phyloP scores from a whole-genome alignment of 2,329 filamentous ascomycete genomes.

The Hymenoscyphus infarciens region DNA sequence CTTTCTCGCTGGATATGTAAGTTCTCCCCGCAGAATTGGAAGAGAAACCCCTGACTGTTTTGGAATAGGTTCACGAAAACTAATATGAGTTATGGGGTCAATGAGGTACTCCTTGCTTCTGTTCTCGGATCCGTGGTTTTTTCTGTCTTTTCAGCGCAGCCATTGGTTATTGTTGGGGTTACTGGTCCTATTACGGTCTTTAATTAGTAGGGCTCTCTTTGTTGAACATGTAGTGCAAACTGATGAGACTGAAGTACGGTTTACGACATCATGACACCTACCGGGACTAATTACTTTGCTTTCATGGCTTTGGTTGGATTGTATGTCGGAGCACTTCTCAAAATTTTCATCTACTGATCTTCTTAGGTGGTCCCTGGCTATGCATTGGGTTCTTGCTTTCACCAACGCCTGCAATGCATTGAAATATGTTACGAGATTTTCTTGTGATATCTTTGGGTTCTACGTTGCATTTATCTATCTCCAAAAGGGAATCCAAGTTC shows the following conservation, averaged over 20 bases:
- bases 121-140: constrained; percentile 82
- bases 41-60: constrained; percentile 2
- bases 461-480: constrained; percentile 91
- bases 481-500: constrained; percentile 84
- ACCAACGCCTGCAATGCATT: constrained; percentile 86
- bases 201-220: constrained; percentile 61
- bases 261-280: constrained; percentile 78
- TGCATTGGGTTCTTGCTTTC: constrained; percentile 80
- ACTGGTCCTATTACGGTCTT: constrained; percentile 91
- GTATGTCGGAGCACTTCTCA: constrained; percentile 26
- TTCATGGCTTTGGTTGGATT: constrained; percentile 94
- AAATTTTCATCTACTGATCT: constrained; percentile 3
- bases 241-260: constrained; percentile 64
- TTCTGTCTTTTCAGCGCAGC: constrained; percentile 73
- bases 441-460: constrained; percentile 91
- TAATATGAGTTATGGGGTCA: constrained; percentile 79
- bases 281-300: constrained; percentile 75
- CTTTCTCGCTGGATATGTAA: constrained; percentile 84
- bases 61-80: constrained; percentile 67
- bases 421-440: constrained; percentile 87
- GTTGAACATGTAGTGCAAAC: background rate
- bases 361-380: constrained; percentile 70
- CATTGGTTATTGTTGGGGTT: constrained; percentile 85
- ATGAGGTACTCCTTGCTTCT: constrained; percentile 83
- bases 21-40: constrained; percentile 7